Conservation (phyloP, 305 asterid genomes). For the Fraxinus nigra region DNA sequence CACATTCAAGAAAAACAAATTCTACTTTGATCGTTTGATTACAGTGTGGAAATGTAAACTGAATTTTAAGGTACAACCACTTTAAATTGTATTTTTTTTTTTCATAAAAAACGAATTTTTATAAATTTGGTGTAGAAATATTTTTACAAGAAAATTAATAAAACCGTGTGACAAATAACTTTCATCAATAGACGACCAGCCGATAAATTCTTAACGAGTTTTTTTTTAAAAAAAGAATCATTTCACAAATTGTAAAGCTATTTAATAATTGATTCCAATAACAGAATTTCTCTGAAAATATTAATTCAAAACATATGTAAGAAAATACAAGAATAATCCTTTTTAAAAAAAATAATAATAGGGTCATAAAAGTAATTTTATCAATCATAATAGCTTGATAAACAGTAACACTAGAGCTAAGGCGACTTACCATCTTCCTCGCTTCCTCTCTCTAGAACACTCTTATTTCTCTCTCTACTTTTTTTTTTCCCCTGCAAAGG, state of each 20-base stretch:
- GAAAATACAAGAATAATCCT: not conserved
- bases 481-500: not conserved
- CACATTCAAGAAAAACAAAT: too few relatives aligned
- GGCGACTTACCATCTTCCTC: constrained; percentile 20
- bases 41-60: too few relatives aligned
- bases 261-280: not conserved
- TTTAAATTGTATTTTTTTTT: too few relatives aligned
- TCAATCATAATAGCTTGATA: constrained; percentile 8
- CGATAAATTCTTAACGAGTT: not conserved
- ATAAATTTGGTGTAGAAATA: not conserved
- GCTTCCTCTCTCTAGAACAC: constrained; percentile 29
- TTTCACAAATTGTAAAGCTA: not conserved
- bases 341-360: not conserved
- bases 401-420: constrained; percentile 21
- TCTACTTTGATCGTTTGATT: too few relatives aligned
- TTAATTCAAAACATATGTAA: not conserved
- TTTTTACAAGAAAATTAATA: not conserved
- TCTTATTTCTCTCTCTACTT: constrained; percentile 15
- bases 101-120: too few relatives aligned
- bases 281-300: not conserved
- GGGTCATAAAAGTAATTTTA: constrained; percentile 24
- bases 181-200: not conserved
- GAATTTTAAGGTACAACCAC: too few relatives aligned
- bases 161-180: not conserved
- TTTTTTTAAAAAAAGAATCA: not conserved